A percentile compares a stretch with the other conserved stretches of the same genome.
Evolutionary conservation across 2,329 filamentous ascomycete genomes (phyloP).

Genomic region (Talaromyces atroroseus): DNA sequence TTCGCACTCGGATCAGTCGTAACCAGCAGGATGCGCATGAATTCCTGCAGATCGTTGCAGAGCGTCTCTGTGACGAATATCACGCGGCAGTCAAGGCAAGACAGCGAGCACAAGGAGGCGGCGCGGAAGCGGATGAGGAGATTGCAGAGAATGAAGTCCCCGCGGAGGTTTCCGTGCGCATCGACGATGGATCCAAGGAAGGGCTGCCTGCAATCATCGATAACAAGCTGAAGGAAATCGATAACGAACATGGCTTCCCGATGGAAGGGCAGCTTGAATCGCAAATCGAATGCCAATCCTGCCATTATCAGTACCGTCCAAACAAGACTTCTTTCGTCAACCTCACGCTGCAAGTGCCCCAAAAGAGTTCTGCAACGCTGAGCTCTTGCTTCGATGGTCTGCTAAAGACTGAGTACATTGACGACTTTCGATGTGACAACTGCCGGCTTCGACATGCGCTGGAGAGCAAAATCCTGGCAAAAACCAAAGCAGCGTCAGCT

Average conservation of each 20-base stretch:
- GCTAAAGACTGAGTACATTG: slow-evolving; percentile 91
- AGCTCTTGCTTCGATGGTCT: slow-evolving; percentile 88
- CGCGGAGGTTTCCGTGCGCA: slow-evolving; percentile 28
- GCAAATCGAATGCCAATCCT: slow-evolving; percentile 89
- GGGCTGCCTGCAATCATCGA: slow-evolving; percentile 32
- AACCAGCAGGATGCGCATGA: slow-evolving; percentile 98
- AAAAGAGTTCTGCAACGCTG: slow-evolving; percentile 71
- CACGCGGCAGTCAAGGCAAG: slow-evolving; percentile 75
- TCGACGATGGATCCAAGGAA: slow-evolving; percentile 30
- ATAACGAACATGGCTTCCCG: slow-evolving; percentile 62
- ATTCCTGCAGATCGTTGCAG: slow-evolving; percentile 88
- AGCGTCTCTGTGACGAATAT: slow-evolving; percentile 90
- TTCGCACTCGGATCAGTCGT: slow-evolving; percentile 82
- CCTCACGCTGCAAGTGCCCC: slow-evolving; percentile 84
- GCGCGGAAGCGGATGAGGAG: slow-evolving; percentile 8
- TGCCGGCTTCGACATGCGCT: slow-evolving; percentile 81
- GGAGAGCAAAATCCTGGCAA: slow-evolving; percentile 56
- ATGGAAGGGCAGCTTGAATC: slow-evolving; percentile 89
- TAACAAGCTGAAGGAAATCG: slow-evolving; percentile 33
- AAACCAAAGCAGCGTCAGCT: slow-evolving; percentile 51
- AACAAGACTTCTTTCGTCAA: slow-evolving; percentile 83
- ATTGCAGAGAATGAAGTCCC: slow-evolving; percentile 17
- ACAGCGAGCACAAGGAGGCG: slow-evolving; percentile 29
- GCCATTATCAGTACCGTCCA: slow-evolving; percentile 81
- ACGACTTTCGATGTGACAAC: slow-evolving; percentile 93